Conservation (phyloP, 768 basidiomycete genomes). For the Neoboletus brunneissimus region DNA sequence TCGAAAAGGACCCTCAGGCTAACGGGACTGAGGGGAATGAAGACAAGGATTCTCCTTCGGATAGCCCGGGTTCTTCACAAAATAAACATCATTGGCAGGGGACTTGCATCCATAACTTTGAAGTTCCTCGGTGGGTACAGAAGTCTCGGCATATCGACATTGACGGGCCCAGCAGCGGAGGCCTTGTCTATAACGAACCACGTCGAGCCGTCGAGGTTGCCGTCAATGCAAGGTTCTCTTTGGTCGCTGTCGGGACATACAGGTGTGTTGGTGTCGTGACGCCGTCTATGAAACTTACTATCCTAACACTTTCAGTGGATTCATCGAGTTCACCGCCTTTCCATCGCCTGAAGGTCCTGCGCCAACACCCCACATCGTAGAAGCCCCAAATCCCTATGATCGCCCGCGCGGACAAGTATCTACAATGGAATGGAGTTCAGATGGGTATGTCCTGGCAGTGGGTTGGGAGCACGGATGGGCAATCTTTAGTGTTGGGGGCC, state of each 20-base stretch:
- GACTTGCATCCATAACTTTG: conserved; percentile 74
- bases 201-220: conserved; percentile 62
- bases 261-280: conserved; percentile 41
- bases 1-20: conserved; percentile 11
- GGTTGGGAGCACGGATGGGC: conserved; percentile 92
- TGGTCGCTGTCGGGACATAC: conserved; percentile 76
- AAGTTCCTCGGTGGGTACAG: conserved; percentile 75
- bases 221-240: conserved; percentile 76
- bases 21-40: conserved; percentile 6
- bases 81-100: conserved; percentile 56
- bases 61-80: conserved; percentile 5
- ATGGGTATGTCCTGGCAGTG: conserved; percentile 92
- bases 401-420: conserved; percentile 59
- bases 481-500: conserved; percentile 84
- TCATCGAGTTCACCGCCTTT: conserved; percentile 63
- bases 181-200: conserved; percentile 56
- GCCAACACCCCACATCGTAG: conserved; percentile 59
- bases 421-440: conserved; percentile 87
- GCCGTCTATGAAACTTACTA: neutral
- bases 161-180: conserved; percentile 33
- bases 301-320: conserved; percentile 45
- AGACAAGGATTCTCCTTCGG: conserved; percentile 2
- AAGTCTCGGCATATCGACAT: conserved; percentile 63
- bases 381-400: conserved; percentile 61
- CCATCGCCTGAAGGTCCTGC: conserved; percentile 58